Base-by-base conservation (phyloP, 805 yeast species). In the Teunomyces barrocoloradensis region DNA sequence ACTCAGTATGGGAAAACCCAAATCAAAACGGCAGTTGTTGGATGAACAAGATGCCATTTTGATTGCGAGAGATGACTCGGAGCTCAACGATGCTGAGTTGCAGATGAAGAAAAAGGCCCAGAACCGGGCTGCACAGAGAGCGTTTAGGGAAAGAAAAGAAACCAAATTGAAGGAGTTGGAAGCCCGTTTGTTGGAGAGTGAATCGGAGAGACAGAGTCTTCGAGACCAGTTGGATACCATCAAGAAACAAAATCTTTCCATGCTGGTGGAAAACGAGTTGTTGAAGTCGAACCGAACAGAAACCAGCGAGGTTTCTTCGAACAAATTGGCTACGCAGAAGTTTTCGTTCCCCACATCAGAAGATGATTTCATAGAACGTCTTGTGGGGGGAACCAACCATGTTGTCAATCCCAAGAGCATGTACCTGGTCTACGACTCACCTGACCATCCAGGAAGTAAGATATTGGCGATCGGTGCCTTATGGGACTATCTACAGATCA, bases 71-170 rank as follows among this genome's bases (percentile, higher is more conserved):
- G 77, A 71, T 50, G 77, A 71, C 46, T 55, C 69, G 4, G 66
- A 66, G 35, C 57, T 73, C 38, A 61, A 59, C 9, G 75, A 71
- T 46, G 67, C 63, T 17, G 73, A 81, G 50, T 56, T 79, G 5
- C 75, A 74, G 15, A 69, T 76, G 52, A 82, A 80, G 61, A 77
- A 87, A 44, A 86, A 82, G 59, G 89, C 89, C 2, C 94, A 85
- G 61, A 87, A 88, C 60, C 73, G 96, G 57, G 91, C 91, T 9
- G 96, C 96, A 1, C 96, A 89, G 66, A 73, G 90, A 54, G 96
- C 96, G 2, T 89, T 87, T 65, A 72, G 96, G 51, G 91, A 87
- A 64, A 79, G 95, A 43, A 87, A 85, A 63, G 94, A 87, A 62
- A 79, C 80, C 43, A 82, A 78, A 55, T 65, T 86, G 51, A 84